Evolutionary conservation across 2,329 filamentous ascomycete species (phyloP), one percentile per base, ranked within the genome.

Genomic region (Fusarium palustre): DNA sequence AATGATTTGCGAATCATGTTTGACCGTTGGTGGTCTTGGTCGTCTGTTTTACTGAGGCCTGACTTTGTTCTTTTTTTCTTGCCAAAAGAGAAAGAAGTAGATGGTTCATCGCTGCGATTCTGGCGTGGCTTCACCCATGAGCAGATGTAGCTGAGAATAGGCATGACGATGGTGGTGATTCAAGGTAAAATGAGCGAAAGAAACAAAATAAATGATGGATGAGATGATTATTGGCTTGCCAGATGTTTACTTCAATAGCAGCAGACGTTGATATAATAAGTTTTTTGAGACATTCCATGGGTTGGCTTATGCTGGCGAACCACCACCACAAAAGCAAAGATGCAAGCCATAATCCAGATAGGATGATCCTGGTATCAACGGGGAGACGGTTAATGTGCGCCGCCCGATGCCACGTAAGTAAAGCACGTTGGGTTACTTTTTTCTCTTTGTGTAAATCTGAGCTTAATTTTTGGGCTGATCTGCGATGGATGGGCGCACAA

Each of bases 1-100:
- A 84, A 72, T 4, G 81, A 83, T 70, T 84, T 84, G 53, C 79
- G 78, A 59, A 84, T 84, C 69, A 84, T 81, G 46, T 73, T 75
- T 31, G 72, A 69, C 15, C 82, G 75, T 61, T 82, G 77, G 28
- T 74, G 58, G 61, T 84, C 82, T 41, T 79, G 76, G 31, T 80
- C 74, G 25, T 77, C 71, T 2, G 55, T 45, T 24, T 53, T 68
- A 24, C 52, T 63, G 42, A 42, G 36, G 15, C 57, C 62, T 3
- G 70, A 63, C 52, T 64, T 66, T 55, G 64, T 62, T 18, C 64
- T 58, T 57, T 66, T 71, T 43, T 73, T 71, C 38, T 71, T 75
- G 59, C 57, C 61, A 58, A 73, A 68, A 24, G 66, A 69, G 25
- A 69, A 64, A 16, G 69, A 52, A 45, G 50, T 60, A 43, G 58